Evolutionary conservation across 2,329 filamentous ascomycete species (phyloP).

Genomic region (Epichloe scottii): DNA sequence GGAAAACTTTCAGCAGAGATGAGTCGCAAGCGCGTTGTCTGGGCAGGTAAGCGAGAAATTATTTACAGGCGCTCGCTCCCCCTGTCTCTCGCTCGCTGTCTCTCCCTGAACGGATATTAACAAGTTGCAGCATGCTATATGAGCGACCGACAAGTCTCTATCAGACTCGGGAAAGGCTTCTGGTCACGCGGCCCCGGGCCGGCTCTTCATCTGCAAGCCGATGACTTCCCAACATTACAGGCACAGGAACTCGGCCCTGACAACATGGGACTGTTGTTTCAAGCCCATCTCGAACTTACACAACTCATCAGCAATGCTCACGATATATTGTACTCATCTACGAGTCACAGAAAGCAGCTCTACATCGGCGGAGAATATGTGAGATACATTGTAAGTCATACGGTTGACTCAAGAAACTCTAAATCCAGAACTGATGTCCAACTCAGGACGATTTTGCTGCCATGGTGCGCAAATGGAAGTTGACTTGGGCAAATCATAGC

Average conservation of each 20-base stretch:
- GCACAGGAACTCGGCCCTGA: conserved; percentile 46
- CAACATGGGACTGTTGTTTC: conserved; percentile 56
- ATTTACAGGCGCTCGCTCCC: too few species aligned
- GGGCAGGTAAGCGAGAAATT: conserved; percentile 37
- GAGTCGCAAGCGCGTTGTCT: conserved; percentile 52
- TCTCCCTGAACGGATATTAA: not conserved
- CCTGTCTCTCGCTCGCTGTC: too few species aligned
- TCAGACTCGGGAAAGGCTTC: conserved; percentile 58
- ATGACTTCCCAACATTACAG: conserved; percentile 55
- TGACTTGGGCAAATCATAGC: conserved; percentile 52
- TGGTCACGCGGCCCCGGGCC: conserved; percentile 62
- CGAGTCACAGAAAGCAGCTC: conserved; percentile 54
- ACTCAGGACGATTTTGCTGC: conserved; percentile 51
- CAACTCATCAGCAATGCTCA: conserved; percentile 64
- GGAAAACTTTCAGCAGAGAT: conserved; percentile 46
- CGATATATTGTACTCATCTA: conserved; percentile 60
- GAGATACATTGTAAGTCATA: conserved; percentile 44
- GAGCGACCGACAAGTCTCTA: conserved; percentile 55
- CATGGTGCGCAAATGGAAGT: conserved; percentile 58
- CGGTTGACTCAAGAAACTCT: not conserved
- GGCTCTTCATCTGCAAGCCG: conserved; percentile 48
- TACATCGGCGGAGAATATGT: conserved; percentile 62
- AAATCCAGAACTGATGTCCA: not conserved
- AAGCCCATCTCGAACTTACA: conserved; percentile 58
- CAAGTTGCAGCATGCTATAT: conserved; percentile 42